These are phyloP conservation scores for Aspergillus sp. DNA, from an alignment of 2,329 filamentous ascomycete genomes.

Conservation along the genomic window DNA sequence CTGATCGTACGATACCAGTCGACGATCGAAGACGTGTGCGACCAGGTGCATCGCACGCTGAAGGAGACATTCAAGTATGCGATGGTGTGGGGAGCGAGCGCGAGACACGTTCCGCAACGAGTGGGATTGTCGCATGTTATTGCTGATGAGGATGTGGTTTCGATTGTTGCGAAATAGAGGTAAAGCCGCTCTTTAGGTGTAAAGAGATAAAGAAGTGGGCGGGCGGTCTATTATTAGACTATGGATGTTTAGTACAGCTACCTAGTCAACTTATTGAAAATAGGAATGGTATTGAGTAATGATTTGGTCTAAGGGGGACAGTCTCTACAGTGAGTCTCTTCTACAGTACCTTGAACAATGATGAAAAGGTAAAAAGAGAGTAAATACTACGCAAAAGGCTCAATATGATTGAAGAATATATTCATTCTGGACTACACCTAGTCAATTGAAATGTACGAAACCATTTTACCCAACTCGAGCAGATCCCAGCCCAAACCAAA, in stretches of 20 bases:
- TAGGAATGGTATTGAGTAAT: no score
- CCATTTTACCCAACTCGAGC: not conserved
- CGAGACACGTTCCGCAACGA: slow-evolving; percentile 88
- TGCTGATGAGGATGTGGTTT: slow-evolving; percentile 66
- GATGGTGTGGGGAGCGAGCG: slow-evolving; percentile 94
- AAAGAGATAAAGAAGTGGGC: slow-evolving; percentile 8
- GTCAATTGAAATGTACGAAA: not conserved
- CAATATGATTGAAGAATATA: no score
- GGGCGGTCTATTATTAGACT: not conserved
- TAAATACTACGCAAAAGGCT: no score
- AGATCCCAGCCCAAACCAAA: slow-evolving; percentile 11
- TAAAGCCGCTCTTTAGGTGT: slow-evolving; percentile 15
- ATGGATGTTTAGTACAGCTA: not conserved
- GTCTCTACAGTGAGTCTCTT: no score
- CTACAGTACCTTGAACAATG: no score
- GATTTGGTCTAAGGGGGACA: no score
- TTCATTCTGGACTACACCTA: not conserved
- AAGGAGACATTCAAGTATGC: slow-evolving; percentile 99
- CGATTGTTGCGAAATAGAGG: slow-evolving; percentile 54
- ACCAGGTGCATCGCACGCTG: slow-evolving; percentile 85
- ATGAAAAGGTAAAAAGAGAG: no score
- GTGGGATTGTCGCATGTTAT: slow-evolving; percentile 84
- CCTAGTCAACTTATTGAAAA: no score
- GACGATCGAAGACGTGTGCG: slow-evolving; percentile 94
- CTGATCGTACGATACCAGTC: slow-evolving; percentile 87